These are phyloP conservation scores for Groenewaldozyma tartarivorans DNA, from an alignment of 805 yeast species.

Conservation along the genomic window DNA sequence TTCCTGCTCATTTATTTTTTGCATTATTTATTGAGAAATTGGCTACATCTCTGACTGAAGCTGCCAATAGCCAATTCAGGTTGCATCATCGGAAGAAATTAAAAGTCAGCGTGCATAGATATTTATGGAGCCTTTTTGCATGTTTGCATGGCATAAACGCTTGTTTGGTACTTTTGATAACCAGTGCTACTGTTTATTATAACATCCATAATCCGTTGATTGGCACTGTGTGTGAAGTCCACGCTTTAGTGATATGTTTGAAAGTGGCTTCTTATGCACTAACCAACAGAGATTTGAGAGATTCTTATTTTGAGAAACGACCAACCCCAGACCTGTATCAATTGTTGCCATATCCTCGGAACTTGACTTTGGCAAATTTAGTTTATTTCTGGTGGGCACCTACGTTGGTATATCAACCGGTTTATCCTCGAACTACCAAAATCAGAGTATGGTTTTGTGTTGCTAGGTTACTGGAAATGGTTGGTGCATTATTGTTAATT, in stretches of 20 bases:
- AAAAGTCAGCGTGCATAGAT: conserved; percentile 16
- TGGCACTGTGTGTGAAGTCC: conserved; percentile 35
- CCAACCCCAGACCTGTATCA: conserved; percentile 28
- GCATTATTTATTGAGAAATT: conserved; percentile 29
- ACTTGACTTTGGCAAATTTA: conserved; percentile 29
- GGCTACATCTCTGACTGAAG: background rate
- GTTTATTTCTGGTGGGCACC: conserved; percentile 38
- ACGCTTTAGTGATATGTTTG: conserved; percentile 32
- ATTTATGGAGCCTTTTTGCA: conserved; percentile 25
- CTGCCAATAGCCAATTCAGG: background rate
- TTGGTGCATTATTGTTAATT: conserved; percentile 24
- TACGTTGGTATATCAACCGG: conserved; percentile 40
- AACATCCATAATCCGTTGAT: conserved; percentile 32
- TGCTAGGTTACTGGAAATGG: conserved; percentile 29
- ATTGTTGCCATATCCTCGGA: conserved; percentile 30
- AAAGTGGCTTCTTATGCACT: conserved; percentile 35
- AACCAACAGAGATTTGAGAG: conserved; percentile 36
- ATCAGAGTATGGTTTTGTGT: conserved; percentile 26
- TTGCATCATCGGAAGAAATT: background rate
- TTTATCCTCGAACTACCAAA: conserved; percentile 31
- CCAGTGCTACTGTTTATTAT: conserved; percentile 27
- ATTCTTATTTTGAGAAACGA: conserved; percentile 18
- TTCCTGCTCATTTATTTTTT: conserved; percentile 29
- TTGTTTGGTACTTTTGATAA: conserved; percentile 20
- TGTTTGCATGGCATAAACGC: conserved; percentile 27